Percentiles rank a stretch among this genome's conserved stretches.
Evolutionary conservation across 768 basidiomycete species (phyloP).

Genomic region (Amanita muscaria): DNA sequence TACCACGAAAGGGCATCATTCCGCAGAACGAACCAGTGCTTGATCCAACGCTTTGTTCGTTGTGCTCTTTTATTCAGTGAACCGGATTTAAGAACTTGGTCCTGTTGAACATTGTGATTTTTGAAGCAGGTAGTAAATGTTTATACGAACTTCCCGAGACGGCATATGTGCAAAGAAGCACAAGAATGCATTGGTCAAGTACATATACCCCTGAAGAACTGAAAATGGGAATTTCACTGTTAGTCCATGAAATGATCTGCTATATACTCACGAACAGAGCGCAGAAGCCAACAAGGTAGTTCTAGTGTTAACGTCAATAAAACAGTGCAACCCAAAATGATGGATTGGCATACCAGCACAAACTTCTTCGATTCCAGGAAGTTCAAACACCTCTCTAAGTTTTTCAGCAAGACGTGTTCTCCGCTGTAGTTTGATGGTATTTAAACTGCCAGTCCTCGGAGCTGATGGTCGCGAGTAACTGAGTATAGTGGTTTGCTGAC

Average conservation of each 20-base stretch:
- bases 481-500: background rate
- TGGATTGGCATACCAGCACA: conserved; percentile 54
- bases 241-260: background rate
- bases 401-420: conserved; percentile 77
- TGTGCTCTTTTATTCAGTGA: conserved; percentile 81
- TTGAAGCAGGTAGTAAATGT: background rate
- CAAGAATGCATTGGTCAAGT: conserved; percentile 84
- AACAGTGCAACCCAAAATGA: background rate
- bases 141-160: conserved; percentile 59
- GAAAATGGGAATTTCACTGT: conserved; percentile 9
- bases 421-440: conserved; percentile 62
- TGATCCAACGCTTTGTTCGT: conserved; percentile 86
- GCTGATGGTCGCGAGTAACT: conserved; percentile 6
- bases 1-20: conserved; percentile 97
- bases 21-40: conserved; percentile 95
- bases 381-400: conserved; percentile 79
- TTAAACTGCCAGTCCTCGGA: conserved; percentile 53
- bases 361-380: conserved; percentile 78
- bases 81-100: conserved; percentile 89
- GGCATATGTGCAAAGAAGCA: conserved; percentile 98
- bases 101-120: conserved; percentile 35
- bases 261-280: conserved; percentile 69
- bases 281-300: conserved; percentile 90
- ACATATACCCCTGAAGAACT: conserved; percentile 98
- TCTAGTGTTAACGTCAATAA: conserved; percentile 35